Base-by-base conservation (phyloP, 495 filamentous ascomycete genomes). In the Immersiella caudata region DNA sequence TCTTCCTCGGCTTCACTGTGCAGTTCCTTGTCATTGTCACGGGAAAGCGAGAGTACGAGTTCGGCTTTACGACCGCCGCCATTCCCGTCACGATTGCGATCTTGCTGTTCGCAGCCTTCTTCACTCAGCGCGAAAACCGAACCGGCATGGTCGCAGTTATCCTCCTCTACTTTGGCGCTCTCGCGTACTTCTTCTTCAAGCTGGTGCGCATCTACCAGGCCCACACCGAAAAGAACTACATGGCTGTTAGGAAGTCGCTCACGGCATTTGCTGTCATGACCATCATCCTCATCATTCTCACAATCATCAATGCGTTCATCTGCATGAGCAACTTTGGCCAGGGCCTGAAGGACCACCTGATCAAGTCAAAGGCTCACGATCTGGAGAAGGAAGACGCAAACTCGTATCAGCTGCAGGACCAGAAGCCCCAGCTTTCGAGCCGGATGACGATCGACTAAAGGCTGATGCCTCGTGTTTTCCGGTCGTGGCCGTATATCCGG, bases 161-260 rank as follows among this genome's bases (percentile, higher is more conserved):
- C 71, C 82, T 93, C 54, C 84, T 97, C 21, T 96, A 97, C 79
- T 93, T 97, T 73, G 93, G 88, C 60, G 94, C 88, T 46, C 85
- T 98, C 71, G 93, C 91, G 58, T 99, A 98, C 80, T 99, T 99
- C 85, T 85, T 97, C 74, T 99, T 98, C 88, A 99, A 99, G 83
- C 87, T 97, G 26, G 88, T 93, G 64, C 93, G 95, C 74, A 99
- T 99, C 89, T 99, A 96, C 81, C 85, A 87, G 66, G 78, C 82
- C 18, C 70, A 70, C 16, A 81, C 80, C n/a, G 74, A 70, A 27
- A 33, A 75, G 6, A 75, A 82, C 65, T 99, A 97, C 78, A 65
- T 82, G 25, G 87, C 94, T 0, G 93, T 93, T 20, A 86, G 88
- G 54, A 86, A 87, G 63, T 91, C 88, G 51, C 83, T 99, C 73